Evolutionary conservation across 495 filamentous ascomycete species (phyloP).

Genomic region (Venustampulla echinocandica): DNA sequence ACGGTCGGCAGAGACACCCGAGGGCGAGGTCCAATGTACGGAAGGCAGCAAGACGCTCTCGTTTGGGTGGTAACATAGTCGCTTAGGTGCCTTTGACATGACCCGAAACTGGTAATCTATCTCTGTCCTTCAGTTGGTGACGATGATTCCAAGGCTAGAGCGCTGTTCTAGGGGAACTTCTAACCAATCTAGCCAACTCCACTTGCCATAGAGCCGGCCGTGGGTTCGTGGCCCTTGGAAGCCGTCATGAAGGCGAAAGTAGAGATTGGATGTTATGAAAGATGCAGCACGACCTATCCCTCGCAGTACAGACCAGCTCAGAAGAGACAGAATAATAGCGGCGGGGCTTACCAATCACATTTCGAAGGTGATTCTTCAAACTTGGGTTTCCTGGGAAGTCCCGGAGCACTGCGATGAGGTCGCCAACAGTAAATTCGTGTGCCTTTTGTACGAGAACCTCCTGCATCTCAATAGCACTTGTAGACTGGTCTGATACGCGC

Average conservation of each 20-base stretch:
- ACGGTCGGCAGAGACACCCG: slow-evolving; percentile 4
- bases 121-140: background rate
- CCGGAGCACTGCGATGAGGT: slow-evolving; percentile 7
- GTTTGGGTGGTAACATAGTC: slow-evolving; percentile 7
- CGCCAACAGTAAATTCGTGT: slow-evolving; percentile 2
- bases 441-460: slow-evolving; percentile 7
- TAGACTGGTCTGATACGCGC: background rate
- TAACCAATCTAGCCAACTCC: background rate
- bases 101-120: background rate
- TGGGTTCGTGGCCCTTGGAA: background rate
- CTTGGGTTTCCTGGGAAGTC: slow-evolving; percentile 10
- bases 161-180: background rate
- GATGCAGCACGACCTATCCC: slow-evolving; percentile 14
- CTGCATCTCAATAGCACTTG: background rate
- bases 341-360: slow-evolving; percentile 24
- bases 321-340: slow-evolving; percentile 21
- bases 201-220: background rate
- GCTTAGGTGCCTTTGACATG: background rate
- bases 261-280: slow-evolving; percentile 18
- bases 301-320: slow-evolving; percentile 24
- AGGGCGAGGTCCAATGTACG: slow-evolving; percentile 11
- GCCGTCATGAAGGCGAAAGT: background rate
- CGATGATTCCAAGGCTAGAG: background rate
- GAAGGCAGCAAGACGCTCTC: slow-evolving; percentile 12
- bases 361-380: slow-evolving; percentile 18